Conservation (phyloP, 1,284 basidiomycete genomes). For the Entoloma clypeatum region DNA sequence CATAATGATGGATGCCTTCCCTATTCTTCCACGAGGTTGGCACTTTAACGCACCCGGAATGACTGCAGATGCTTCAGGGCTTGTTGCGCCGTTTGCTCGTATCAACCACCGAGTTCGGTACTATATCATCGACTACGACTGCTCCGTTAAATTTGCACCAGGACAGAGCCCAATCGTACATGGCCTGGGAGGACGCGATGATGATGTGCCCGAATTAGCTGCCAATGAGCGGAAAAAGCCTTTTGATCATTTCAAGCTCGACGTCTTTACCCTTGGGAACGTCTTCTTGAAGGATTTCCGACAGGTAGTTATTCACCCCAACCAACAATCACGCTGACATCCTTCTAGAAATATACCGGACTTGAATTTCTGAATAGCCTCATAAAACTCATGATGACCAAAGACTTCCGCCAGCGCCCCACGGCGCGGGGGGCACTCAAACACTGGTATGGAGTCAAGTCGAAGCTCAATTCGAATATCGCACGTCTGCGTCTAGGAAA, state of each 20-base stretch:
- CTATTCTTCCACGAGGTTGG: slow-evolving; percentile 28
- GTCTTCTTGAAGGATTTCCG: slow-evolving; percentile 24
- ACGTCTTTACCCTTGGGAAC: too few species aligned
- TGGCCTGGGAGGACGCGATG: slow-evolving; percentile 25
- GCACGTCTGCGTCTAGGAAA: too few species aligned
- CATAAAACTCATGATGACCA: slow-evolving; percentile 22
- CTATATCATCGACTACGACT: slow-evolving; percentile 30
- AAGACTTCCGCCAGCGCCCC: too few species aligned
- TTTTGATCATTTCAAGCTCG: slow-evolving; percentile 28
- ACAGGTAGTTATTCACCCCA: slow-evolving; percentile 12
- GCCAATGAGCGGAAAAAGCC: slow-evolving; percentile 18
- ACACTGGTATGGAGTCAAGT: too few species aligned
- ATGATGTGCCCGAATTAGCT: slow-evolving; percentile 26
- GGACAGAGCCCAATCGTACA: slow-evolving; percentile 18
- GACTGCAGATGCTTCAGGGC: slow-evolving; percentile 22
- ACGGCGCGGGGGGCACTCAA: too few species aligned
- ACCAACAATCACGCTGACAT: not conserved
- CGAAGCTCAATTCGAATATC: too few species aligned
- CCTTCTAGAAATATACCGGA: slow-evolving; percentile 23
- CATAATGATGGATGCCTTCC: slow-evolving; percentile 32
- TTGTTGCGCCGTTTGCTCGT: slow-evolving; percentile 20
- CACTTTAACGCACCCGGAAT: slow-evolving; percentile 26
- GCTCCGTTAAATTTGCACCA: slow-evolving; percentile 22
- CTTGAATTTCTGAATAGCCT: slow-evolving; percentile 23
- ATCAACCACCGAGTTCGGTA: slow-evolving; percentile 28